These are phyloP conservation scores for Colletotrichum limetticola DNA, from an alignment of 2,329 filamentous ascomycete genomes.

Conservation along the genomic window DNA sequence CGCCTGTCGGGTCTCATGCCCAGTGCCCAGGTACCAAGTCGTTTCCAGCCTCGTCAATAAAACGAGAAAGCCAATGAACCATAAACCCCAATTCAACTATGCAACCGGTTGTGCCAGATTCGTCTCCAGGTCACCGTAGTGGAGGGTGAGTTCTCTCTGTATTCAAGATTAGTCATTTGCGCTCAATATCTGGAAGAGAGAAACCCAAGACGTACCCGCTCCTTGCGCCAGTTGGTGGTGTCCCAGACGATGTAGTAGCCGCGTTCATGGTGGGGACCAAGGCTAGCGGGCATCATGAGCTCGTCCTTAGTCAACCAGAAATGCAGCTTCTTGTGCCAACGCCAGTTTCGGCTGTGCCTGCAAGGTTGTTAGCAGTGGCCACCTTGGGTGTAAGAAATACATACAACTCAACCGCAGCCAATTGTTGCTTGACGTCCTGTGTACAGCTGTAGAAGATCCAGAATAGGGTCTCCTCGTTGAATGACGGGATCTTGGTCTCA, in stretches of 20 bases:
- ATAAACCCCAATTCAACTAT: slow-evolving; percentile 5
- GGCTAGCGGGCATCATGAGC: slow-evolving; percentile 69
- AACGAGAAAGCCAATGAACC: slow-evolving; percentile 20
- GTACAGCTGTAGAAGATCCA: slow-evolving; percentile 78
- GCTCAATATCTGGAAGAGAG: neutral
- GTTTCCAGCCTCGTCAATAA: slow-evolving; percentile 23
- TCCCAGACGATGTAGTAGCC: slow-evolving; percentile 77
- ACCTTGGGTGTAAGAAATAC: slow-evolving; percentile 37
- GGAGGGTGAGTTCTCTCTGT: slow-evolving; percentile 69
- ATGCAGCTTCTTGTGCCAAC: slow-evolving; percentile 75
- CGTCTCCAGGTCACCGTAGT: slow-evolving; percentile 71
- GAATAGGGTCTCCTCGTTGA: slow-evolving; percentile 76
- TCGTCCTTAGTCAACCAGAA: slow-evolving; percentile 77
- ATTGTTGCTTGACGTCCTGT: slow-evolving; percentile 69
- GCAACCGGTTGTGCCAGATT: slow-evolving; percentile 38
- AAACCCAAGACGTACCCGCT: slow-evolving; percentile 62
- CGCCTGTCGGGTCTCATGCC: slow-evolving; percentile 26
- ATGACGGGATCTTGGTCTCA: slow-evolving; percentile 72
- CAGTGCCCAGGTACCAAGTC: slow-evolving; percentile 27
- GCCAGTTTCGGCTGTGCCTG: slow-evolving; percentile 73
- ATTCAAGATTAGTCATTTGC: slow-evolving; percentile 30
- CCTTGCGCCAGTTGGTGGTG: slow-evolving; percentile 69
- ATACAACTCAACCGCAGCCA: slow-evolving; percentile 73
- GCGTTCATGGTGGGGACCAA: slow-evolving; percentile 69
- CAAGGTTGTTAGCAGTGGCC: neutral